Conservation (phyloP, 768 basidiomycete genomes). For the Tricholoma matsutake region DNA sequence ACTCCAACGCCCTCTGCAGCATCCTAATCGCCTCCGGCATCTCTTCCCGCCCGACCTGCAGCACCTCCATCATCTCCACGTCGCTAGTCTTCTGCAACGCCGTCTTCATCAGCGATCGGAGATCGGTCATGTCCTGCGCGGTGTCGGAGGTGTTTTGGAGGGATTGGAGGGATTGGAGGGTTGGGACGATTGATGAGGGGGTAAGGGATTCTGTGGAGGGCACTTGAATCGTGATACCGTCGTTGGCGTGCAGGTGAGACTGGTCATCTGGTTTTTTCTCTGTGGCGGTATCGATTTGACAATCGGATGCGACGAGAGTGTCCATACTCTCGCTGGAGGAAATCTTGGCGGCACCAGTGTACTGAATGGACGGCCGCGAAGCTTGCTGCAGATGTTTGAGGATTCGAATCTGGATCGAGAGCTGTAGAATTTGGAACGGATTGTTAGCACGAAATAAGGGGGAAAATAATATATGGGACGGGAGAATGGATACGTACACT, state of each 20-base stretch:
- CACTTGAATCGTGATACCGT: no score
- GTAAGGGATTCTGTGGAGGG: no score
- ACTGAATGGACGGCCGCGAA: not conserved
- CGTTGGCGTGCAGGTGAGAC: no score
- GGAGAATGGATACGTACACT: not conserved
- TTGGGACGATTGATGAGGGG: no score
- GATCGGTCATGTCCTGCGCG: constrained; percentile 49
- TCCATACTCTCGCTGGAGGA: no score
- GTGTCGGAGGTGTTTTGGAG: constrained; percentile 46
- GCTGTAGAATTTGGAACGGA: not conserved
- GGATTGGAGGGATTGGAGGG: no score
- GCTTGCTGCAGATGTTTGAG: not conserved
- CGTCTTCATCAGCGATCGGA: constrained; percentile 54
- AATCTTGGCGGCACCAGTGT: no score
- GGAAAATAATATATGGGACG: no score
- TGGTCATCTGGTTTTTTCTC: not conserved
- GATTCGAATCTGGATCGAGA: not conserved
- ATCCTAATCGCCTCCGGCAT: constrained; percentile 83
- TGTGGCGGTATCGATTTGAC: not conserved
- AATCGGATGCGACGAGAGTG: not conserved
- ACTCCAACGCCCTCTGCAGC: constrained; percentile 64
- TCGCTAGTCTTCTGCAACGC: constrained; percentile 60
- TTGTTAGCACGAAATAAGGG: not conserved
- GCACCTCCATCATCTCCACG: constrained; percentile 58
- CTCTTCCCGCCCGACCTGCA: constrained; percentile 62